These are phyloP conservation scores for Xylaria longipes DNA, from an alignment of 495 filamentous ascomycete species.

Conservation along the genomic window DNA sequence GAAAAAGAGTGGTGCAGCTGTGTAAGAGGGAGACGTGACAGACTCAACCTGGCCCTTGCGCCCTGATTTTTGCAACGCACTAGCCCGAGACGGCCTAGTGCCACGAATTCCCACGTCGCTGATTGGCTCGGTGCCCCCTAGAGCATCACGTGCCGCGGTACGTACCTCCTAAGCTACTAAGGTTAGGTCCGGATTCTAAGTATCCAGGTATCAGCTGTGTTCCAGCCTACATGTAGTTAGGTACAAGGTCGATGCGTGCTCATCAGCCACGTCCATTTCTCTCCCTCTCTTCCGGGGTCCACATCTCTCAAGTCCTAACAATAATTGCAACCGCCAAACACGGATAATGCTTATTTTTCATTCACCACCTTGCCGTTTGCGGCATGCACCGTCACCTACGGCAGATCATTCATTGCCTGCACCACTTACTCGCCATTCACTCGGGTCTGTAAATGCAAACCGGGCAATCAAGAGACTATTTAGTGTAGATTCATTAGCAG, in stretches of 20 bases:
- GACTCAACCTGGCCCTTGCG: conserved; percentile 29
- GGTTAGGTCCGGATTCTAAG: background rate
- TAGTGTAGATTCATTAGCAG: background rate
- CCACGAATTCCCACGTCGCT: background rate
- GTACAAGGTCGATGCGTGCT: conserved; percentile 1
- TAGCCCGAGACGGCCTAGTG: conserved; percentile 21
- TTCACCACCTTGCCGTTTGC: conserved; percentile 25
- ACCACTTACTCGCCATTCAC: background rate
- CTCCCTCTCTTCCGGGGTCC: background rate
- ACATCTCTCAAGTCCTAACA: background rate
- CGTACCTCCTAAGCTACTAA: conserved; percentile 14
- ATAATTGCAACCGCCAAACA: conserved; percentile 21
- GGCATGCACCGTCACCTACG: conserved; percentile 5
- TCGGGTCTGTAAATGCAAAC: background rate
- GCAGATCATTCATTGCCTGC: conserved; percentile 6
- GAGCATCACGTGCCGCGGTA: conserved; percentile 9
- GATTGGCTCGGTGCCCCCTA: conserved; percentile 14
- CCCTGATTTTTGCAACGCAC: conserved; percentile 14
- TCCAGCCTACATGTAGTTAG: conserved; percentile 16
- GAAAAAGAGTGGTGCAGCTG: conserved; percentile 31
- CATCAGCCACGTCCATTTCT: background rate
- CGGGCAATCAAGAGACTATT: background rate
- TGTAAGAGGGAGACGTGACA: conserved; percentile 29
- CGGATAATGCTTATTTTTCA: conserved; percentile 18
- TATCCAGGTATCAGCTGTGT: conserved; percentile 21